phyloP scores from a whole-genome alignment of 1,284 basidiomycete species.

The Phylloporus sp. region DNA sequence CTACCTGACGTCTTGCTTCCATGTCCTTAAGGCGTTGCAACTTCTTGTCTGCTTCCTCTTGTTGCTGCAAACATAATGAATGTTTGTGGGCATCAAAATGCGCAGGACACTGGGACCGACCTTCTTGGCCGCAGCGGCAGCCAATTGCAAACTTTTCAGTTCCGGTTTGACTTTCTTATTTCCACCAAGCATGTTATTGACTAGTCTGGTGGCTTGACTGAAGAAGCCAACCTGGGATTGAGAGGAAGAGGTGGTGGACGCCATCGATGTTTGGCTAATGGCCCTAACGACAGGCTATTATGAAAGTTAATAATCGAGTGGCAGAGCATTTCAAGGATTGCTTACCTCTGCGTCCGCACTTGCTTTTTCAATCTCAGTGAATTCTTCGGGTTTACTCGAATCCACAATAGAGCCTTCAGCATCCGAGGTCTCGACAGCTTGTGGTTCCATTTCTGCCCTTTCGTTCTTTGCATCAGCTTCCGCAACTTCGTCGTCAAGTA shows the following conservation, averaged over 20 bases:
- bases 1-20: conserved; percentile 77
- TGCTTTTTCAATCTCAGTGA: conserved; percentile 46
- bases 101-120: conserved; percentile 48
- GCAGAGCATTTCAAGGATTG: conserved; percentile 2
- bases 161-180: conserved; percentile 72
- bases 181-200: conserved; percentile 68
- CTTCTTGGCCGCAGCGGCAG: conserved; percentile 84
- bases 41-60: conserved; percentile 86
- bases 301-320: conserved; percentile 9
- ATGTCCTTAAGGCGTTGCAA: conserved; percentile 76
- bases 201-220: conserved; percentile 70
- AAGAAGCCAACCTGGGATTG: conserved; percentile 68
- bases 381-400: conserved; percentile 52
- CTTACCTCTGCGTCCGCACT: conserved; percentile 48
- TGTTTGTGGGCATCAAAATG: not conserved
- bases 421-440: conserved; percentile 41
- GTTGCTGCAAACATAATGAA: conserved; percentile 66
- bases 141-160: conserved; percentile 85
- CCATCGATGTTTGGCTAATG: conserved; percentile 61
- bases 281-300: conserved; percentile 37
- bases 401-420: conserved; percentile 41
- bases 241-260: conserved; percentile 55
- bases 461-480: conserved; percentile 20
- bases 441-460: conserved; percentile 43
- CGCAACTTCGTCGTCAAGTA: conserved; percentile 19